Conservation (phyloP, 768 basidiomycete species). For the Baorangia bicolor region DNA sequence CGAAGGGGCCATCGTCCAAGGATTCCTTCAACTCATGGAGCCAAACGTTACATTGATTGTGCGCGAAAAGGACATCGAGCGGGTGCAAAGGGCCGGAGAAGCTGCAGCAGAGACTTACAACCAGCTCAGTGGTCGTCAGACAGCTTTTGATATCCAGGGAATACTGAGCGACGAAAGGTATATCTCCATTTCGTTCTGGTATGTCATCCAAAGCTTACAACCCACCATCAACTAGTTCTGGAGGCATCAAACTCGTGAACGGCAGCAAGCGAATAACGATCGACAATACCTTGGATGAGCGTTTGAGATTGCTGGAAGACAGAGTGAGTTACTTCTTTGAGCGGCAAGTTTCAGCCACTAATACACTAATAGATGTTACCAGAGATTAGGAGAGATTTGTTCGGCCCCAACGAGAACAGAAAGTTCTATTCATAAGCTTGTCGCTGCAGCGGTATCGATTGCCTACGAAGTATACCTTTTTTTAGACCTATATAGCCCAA, state of each 20-base stretch:
- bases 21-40: slow-evolving; percentile 80
- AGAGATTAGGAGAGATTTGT: slow-evolving; percentile 86
- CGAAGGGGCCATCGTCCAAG: slow-evolving; percentile 82
- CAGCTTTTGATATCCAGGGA: slow-evolving; percentile 59
- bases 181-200: slow-evolving; percentile 19
- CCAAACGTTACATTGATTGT: slow-evolving; percentile 62
- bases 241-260: slow-evolving; percentile 77
- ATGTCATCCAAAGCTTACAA: background rate
- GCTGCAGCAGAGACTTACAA: slow-evolving; percentile 66
- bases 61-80: slow-evolving; percentile 63
- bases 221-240: slow-evolving; percentile 51
- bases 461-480: too few relatives aligned
- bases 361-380: slow-evolving; percentile 82
- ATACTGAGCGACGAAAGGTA: slow-evolving; percentile 68
- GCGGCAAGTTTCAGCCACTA: background rate
- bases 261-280: slow-evolving; percentile 79
- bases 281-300: slow-evolving; percentile 93
- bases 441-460: too few relatives aligned
- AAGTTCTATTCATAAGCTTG: slow-evolving; percentile 89
- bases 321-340: slow-evolving; percentile 51
- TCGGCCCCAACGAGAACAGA: slow-evolving; percentile 87
- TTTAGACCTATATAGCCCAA: too few relatives aligned
- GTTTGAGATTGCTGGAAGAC: slow-evolving; percentile 85
- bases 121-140: slow-evolving; percentile 70
- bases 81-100: slow-evolving; percentile 61